Conservation (phyloP, 2,329 filamentous ascomycete genomes). For the Hypomyces rosellus region DNA sequence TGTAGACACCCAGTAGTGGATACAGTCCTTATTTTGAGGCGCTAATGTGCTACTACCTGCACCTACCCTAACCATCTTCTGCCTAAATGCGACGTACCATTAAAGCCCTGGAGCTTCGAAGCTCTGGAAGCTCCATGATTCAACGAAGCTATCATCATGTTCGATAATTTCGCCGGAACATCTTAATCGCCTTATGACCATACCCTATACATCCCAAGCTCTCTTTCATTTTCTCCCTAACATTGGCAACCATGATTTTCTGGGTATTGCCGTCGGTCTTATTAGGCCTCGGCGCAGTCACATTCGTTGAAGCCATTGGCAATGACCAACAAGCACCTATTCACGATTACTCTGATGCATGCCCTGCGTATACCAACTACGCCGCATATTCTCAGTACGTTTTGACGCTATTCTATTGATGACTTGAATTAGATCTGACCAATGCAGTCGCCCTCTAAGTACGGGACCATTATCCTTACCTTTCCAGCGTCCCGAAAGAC, state of each 20-base stretch:
- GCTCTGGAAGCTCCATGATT: background rate
- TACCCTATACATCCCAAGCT: too few relatives aligned
- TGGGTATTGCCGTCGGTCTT: slow-evolving; percentile 21
- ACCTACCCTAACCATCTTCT: too few relatives aligned
- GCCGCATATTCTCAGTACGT: slow-evolving; percentile 34
- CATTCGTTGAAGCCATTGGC: slow-evolving; percentile 14
- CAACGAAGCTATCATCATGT: background rate
- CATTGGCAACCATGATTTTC: slow-evolving; percentile 19
- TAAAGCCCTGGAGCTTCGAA: background rate
- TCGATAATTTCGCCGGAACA: background rate
- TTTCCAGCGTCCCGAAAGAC: slow-evolving; percentile 72
- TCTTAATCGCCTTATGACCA: background rate
- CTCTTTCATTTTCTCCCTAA: background rate
- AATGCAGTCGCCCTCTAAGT: slow-evolving; percentile 65
- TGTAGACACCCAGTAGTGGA: too few relatives aligned
- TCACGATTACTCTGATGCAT: slow-evolving; percentile 23
- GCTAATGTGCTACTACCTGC: too few relatives aligned
- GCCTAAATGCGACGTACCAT: too few relatives aligned
- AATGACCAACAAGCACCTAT: slow-evolving; percentile 21
- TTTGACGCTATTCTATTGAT: background rate
- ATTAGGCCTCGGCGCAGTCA: slow-evolving; percentile 19
- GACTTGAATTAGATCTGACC: background rate
- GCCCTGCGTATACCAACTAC: slow-evolving; percentile 37
- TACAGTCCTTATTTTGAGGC: too few relatives aligned
- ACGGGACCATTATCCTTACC: slow-evolving; percentile 73